phyloP scores from a whole-genome alignment of 1,139 yeast genomes.

The Wickerhamomyces sp. region DNA sequence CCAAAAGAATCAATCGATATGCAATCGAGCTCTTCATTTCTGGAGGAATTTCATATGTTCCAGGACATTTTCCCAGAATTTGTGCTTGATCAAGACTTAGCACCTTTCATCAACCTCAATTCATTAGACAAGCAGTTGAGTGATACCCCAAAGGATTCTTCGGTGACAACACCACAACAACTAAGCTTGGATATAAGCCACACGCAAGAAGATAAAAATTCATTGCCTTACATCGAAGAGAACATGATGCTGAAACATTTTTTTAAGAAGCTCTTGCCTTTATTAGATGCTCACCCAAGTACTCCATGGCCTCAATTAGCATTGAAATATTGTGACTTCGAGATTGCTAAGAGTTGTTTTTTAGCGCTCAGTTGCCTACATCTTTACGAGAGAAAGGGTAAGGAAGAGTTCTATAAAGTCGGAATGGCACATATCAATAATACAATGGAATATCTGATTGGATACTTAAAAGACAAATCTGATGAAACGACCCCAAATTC shows the following conservation, averaged over 20 bases:
- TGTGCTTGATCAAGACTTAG: slow-evolving; percentile 11
- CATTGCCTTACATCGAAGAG: slow-evolving; percentile 37
- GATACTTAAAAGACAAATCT: slow-evolving; percentile 27
- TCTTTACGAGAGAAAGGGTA: slow-evolving; percentile 47
- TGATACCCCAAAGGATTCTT: neutral
- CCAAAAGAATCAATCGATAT: neutral
- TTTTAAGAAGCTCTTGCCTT: slow-evolving; percentile 45
- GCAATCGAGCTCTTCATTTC: slow-evolving; percentile 4
- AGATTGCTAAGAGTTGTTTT: slow-evolving; percentile 51
- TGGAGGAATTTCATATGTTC: slow-evolving; percentile 22
- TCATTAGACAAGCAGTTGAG: neutral
- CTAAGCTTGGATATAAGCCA: neutral
- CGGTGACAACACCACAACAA: neutral
- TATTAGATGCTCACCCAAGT: slow-evolving; percentile 52
- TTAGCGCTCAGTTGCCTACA: slow-evolving; percentile 51
- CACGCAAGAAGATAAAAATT: neutral
- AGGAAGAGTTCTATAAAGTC: slow-evolving; percentile 42
- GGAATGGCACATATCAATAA: slow-evolving; percentile 49
- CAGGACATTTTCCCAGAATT: slow-evolving; percentile 24
- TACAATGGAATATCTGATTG: slow-evolving; percentile 47
- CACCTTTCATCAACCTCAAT: slow-evolving; percentile 12
- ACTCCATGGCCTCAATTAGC: slow-evolving; percentile 58
- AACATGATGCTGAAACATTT: slow-evolving; percentile 48
- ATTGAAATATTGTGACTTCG: slow-evolving; percentile 49
- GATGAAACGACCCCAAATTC: slow-evolving; percentile 5